A percentile compares a stretch with the other conserved stretches of the same genome.
These are phyloP conservation scores for Pseudogymnoascus sp. DNA, from an alignment of 2,329 filamentous ascomycete species.

Conservation along the genomic window DNA sequence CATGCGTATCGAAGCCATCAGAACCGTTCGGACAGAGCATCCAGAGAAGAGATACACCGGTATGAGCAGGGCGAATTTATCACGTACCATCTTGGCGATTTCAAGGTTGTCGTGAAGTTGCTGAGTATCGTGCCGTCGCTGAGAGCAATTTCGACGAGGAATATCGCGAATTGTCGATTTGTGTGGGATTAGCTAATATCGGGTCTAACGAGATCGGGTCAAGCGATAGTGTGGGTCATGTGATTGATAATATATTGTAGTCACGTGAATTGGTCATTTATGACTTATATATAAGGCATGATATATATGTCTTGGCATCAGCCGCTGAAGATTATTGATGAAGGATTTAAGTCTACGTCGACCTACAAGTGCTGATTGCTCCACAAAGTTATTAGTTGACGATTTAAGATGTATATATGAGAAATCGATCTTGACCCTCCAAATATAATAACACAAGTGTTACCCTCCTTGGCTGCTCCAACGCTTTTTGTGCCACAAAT, in stretches of 20 bases:
- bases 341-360: neutral
- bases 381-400: neutral
- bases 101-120: conserved; percentile 14
- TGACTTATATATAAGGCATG: neutral
- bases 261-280: neutral
- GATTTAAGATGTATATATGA: neutral
- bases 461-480: neutral
- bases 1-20: conserved; percentile 1
- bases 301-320: neutral
- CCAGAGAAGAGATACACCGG: conserved; percentile 3
- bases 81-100: conserved; percentile 22
- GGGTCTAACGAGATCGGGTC: neutral
- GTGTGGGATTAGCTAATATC: conserved; percentile 10
- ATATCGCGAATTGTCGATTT: conserved; percentile 10
- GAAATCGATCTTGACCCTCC: neutral
- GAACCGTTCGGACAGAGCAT: conserved; percentile 7
- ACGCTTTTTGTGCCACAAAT: neutral
- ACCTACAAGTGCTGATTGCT: neutral
- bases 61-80: conserved; percentile 7
- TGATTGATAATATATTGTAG: neutral
- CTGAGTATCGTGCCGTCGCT: conserved; percentile 8
- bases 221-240: neutral
- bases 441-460: neutral
- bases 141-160: conserved; percentile 9
- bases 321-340: neutral